Base-by-base conservation (phyloP, 345 rosid genomes). In the Erysimum cheiranthoides region DNA sequence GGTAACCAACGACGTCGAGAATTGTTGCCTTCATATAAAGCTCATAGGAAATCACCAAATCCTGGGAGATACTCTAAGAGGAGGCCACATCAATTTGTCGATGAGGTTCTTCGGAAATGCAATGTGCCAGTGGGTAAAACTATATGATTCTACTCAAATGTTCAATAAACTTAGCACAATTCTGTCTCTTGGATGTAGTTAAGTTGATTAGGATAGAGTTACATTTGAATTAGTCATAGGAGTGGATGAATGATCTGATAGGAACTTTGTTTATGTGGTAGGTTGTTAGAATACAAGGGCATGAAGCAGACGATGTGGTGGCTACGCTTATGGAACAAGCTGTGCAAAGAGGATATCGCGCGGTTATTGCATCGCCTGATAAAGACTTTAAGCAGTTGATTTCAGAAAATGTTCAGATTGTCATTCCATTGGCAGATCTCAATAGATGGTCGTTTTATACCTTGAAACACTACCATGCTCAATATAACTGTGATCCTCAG, bases 301-400 rank as follows among this genome's bases (percentile, higher is more conserved):
- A 89, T 43, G 97, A 92, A 82, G 98, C 98, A 56, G 97, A 92
- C 75, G 96, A 94, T 78, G 95, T 94, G 18, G 87, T 94, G 46
- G 98, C 96, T 32, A 92, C 97, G 10, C 84, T 94, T 9, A 82
- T 77, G 25, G 86, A 69, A 63, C 97, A 92, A 82, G 98, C 84
- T 62, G 73, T 90, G 51, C 80, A 78, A 76, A 85, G 79, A 82
- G 92, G 96, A 51, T 79, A 85, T 66, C 77, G 73, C 0, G 95
- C 81, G 14, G 96, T 90, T 71, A 77, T 92, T 82, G 97, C 97
- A 71, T 94, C 98, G 52, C 98, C 96, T 3, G 98, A 94, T 76
- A 94, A 94, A 85, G 97, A 92, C 82, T 94, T 94, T 70, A 94
- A 92, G 89, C 98, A 94, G 83, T 78, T 94, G 81, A 84, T 94